These are phyloP conservation scores for Dothistroma septosporum DNA, from an alignment of 2,329 filamentous ascomycete species.

Conservation along the genomic window DNA sequence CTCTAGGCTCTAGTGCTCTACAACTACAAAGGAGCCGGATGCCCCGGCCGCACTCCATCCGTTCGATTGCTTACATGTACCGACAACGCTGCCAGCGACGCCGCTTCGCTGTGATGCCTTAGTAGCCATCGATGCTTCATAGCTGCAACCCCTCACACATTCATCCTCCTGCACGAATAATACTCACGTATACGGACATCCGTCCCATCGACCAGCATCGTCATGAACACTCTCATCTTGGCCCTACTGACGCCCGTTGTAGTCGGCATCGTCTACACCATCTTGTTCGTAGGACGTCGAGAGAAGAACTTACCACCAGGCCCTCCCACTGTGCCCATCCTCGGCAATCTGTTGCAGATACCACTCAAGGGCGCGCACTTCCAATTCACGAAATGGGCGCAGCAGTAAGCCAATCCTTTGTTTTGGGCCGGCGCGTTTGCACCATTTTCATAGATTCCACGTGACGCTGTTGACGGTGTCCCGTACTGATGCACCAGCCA, in stretches of 20 bases:
- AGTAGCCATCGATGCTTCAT: too few relatives aligned
- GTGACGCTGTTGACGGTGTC: neutral
- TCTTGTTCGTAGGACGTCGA: conserved; percentile 18
- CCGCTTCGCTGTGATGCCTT: too few relatives aligned
- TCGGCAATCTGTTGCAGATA: conserved; percentile 43
- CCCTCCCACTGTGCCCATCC: conserved; percentile 40
- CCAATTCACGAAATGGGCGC: conserved; percentile 30
- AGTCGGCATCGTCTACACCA: conserved; percentile 14
- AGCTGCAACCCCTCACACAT: neutral
- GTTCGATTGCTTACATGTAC: too few relatives aligned
- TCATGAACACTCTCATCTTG: conserved; percentile 4
- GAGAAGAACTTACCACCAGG: conserved; percentile 32
- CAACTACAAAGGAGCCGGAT: too few relatives aligned
- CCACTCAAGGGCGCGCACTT: conserved; percentile 33
- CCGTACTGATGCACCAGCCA: neutral
- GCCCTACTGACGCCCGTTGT: conserved; percentile 7
- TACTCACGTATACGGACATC: neutral
- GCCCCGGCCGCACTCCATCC: too few relatives aligned
- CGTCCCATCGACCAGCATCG: neutral
- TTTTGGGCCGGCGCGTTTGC: neutral
- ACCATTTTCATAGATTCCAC: too few relatives aligned
- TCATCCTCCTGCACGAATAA: neutral
- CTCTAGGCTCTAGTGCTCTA: too few relatives aligned
- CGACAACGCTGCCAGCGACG: too few relatives aligned
- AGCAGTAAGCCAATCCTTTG: conserved; percentile 14